phyloP scores from a whole-genome alignment of 495 filamentous ascomycete genomes.

The Podospora australis region DNA sequence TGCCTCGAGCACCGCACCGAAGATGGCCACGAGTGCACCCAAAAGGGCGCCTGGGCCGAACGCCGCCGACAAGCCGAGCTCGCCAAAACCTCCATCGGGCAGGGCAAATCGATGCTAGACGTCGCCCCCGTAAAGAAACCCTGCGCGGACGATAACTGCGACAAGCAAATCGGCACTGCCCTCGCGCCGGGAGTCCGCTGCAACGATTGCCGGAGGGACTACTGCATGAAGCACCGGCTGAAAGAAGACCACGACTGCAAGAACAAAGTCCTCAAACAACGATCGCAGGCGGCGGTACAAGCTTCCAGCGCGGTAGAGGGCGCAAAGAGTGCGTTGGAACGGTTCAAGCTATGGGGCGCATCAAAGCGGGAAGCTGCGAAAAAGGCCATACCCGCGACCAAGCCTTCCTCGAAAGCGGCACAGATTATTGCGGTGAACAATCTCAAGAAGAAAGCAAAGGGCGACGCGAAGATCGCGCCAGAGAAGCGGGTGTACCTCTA shows the following conservation, averaged over 20 bases:
- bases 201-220: conserved; percentile 68
- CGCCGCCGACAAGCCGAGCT: conserved; percentile 54
- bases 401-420: conserved; percentile 55
- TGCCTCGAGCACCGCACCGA: conserved; percentile 95
- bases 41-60: conserved; percentile 81
- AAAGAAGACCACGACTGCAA: conserved; percentile 82
- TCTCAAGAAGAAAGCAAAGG: conserved; percentile 81
- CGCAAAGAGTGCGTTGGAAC: conserved; percentile 61
- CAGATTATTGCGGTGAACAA: conserved; percentile 58
- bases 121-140: conserved; percentile 34
- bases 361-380: conserved; percentile 36
- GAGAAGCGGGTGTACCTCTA: conserved; percentile 81
- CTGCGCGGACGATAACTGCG: conserved; percentile 72
- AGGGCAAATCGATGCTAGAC: conserved; percentile 38
- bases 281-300: conserved; percentile 42
- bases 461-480: conserved; percentile 67
- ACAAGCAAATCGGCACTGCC: conserved; percentile 76
- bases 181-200: conserved; percentile 77
- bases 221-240: conserved; percentile 89
- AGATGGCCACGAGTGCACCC: conserved; percentile 69
- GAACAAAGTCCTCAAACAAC: conserved; percentile 56
- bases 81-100: conserved; percentile 36
- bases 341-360: conserved; percentile 51
- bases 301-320: conserved; percentile 43
- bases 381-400: conserved; percentile 20